A percentile compares a stretch with the other conserved stretches of the same genome.
These are phyloP conservation scores for Aureobasidium sp. DNA, from an alignment of 2,329 filamentous ascomycete genomes.

Conservation along the genomic window DNA sequence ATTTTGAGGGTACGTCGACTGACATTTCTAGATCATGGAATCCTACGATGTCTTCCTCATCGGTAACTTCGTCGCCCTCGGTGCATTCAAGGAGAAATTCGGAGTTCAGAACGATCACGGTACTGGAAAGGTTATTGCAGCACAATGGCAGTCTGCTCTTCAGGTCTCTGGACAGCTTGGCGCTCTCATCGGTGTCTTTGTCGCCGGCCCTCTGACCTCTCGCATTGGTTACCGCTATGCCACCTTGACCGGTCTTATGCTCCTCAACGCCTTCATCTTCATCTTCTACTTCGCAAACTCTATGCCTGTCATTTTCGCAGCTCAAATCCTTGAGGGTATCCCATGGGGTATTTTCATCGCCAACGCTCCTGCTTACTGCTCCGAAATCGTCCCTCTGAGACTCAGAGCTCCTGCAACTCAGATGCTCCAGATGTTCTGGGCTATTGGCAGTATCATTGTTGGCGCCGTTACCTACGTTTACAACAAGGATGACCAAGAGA, in stretches of 20 bases:
- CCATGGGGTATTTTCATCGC: conserved; percentile 63
- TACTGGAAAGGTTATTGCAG: conserved; percentile 35
- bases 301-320: conserved; percentile 42
- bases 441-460: conserved; percentile 56
- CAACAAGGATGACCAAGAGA: conserved; percentile 31
- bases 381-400: conserved; percentile 54
- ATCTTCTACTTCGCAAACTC: conserved; percentile 51
- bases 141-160: conserved; percentile 54
- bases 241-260: conserved; percentile 49
- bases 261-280: conserved; percentile 55
- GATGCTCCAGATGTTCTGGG: conserved; percentile 62
- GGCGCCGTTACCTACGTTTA: conserved; percentile 46
- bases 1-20: conserved; percentile 17
- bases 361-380: conserved; percentile 57
- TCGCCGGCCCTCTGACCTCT: conserved; percentile 56
- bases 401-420: conserved; percentile 53
- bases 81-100: conserved; percentile 40
- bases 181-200: conserved; percentile 53
- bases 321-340: conserved; percentile 54
- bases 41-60: conserved; percentile 58
- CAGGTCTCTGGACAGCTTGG: conserved; percentile 50
- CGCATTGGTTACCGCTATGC: conserved; percentile 54
- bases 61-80: conserved; percentile 51
- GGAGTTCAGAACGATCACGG: conserved; percentile 33
- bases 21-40: conserved; percentile 52